Evolutionary conservation across 164 flowering plant genomes (phyloP), one percentile per base, ranked within the genome.

Genomic region (Santalum album): DNA sequence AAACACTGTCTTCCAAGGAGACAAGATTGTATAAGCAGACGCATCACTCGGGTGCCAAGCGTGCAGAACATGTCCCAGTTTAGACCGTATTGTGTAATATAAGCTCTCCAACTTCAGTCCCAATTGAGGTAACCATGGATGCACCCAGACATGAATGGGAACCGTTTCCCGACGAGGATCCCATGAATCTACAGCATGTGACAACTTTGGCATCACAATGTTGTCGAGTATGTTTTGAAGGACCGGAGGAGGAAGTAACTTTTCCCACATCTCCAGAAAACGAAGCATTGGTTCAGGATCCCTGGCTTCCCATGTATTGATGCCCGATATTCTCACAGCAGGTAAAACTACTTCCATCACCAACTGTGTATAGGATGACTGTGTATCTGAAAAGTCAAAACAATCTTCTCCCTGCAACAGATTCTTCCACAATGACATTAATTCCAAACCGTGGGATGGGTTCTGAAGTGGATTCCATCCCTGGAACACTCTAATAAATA

Each of bases 1-100:
- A 69, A 92, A 92, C 14, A 92, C 96, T 7, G 87, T 58, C 69
- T 75, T 84, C 98, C 96, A 92, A 18, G 96, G 98, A 4, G 94
- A 81, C 32, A 92, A 55, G 36, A 89, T 76, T 19, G 83, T 57
- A 51, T 65, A 81, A 1, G 96, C 98, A 60, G 96, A 92, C 5
- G 45, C 63, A 65, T 92, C 98, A 63, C 95, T 84, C 5, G 96
- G 91, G 47, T 86, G 95, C 96, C 98, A 92, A 29, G 78, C 89
- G 67, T 76, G 84, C 55, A 92, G 98, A 55, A 74, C 92, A 54
- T 69, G 71, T 19, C 92, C 90, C 67, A 92, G 60, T 69, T 87
- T 84, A 38, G 38, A 56, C 15, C 85, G 81, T 25, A 92, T 92
- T 1, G 75, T 76, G 55, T 76, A 80, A 63, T 83, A 89, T 58